Conservation (phyloP, 805 yeast species). For the Candida yuanshanica region DNA sequence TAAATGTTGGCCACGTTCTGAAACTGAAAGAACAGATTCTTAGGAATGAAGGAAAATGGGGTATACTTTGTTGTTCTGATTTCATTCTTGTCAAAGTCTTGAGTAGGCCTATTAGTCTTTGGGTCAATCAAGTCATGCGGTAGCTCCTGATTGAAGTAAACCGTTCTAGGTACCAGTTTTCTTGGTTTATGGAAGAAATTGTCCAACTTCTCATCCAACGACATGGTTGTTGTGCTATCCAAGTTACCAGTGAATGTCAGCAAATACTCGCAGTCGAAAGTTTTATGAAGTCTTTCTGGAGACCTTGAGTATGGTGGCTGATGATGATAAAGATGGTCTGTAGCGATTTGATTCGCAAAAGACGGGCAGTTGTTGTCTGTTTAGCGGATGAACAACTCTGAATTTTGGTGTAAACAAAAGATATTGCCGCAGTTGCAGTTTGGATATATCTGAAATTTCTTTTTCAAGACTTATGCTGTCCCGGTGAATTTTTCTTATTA, state of each 20-base stretch:
- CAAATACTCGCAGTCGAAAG: too few relatives aligned
- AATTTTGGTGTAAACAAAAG: too few relatives aligned
- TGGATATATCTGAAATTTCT: too few relatives aligned
- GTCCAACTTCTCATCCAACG: conserved; percentile 3
- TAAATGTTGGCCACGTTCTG: conserved; percentile 86
- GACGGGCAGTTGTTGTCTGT: too few relatives aligned
- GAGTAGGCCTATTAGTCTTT: conserved; percentile 3
- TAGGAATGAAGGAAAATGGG: conserved; percentile 83
- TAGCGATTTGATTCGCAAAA: too few relatives aligned
- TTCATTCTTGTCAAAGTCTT: conserved; percentile 45
- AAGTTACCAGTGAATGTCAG: conserved; percentile 91
- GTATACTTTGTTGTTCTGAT: conserved; percentile 95
- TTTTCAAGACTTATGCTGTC: too few relatives aligned
- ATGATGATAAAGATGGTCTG: too few relatives aligned
- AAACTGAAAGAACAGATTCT: conserved; percentile 75
- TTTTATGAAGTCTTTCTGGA: too few relatives aligned
- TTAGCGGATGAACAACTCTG: too few relatives aligned
- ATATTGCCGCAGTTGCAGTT: too few relatives aligned
- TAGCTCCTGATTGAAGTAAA: conserved; percentile 5
- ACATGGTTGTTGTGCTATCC: background rate
- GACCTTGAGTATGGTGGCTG: too few relatives aligned
- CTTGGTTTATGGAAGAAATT: conserved; percentile 4
- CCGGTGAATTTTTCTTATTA: too few relatives aligned
- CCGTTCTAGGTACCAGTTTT: conserved; percentile 5
- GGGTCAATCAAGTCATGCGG: conserved; percentile 4